phyloP scores from a whole-genome alignment of 768 basidiomycete species.

The Tubosaeta brunneosetosa region DNA sequence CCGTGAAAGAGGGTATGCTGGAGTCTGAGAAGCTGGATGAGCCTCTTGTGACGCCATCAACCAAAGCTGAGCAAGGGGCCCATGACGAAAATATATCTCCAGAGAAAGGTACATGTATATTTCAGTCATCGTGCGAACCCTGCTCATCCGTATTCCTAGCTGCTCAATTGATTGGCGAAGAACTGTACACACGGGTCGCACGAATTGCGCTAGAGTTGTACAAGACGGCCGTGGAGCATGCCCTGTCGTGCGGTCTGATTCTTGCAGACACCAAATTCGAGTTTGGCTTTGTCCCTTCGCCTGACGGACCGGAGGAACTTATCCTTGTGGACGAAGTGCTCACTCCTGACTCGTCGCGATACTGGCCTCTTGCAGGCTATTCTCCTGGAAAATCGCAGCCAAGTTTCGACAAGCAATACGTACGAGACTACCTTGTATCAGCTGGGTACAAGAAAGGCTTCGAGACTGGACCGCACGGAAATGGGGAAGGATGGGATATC shows the following conservation, averaged over 20 bases:
- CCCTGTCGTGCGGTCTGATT: conserved; percentile 74
- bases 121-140: background rate
- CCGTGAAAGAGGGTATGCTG: conserved; percentile 65
- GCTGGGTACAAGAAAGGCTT: conserved; percentile 73
- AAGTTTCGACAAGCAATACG: conserved; percentile 96
- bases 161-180: conserved; percentile 58
- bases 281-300: conserved; percentile 72
- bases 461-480: conserved; percentile 67
- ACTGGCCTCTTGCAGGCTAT: conserved; percentile 85
- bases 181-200: conserved; percentile 60
- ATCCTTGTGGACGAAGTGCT: conserved; percentile 95
- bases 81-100: conserved; percentile 97
- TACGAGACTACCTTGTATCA: conserved; percentile 82
- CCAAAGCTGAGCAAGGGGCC: conserved; percentile 89
- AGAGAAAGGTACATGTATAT: conserved; percentile 50
- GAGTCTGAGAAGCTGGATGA: conserved; percentile 80
- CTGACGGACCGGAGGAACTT: conserved; percentile 41
- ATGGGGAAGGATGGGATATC: conserved; percentile 74
- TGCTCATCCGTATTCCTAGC: conserved; percentile 38
- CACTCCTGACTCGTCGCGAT: conserved; percentile 95
- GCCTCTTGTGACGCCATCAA: conserved; percentile 93
- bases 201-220: conserved; percentile 60
- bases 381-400: conserved; percentile 70
- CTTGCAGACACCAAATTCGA: conserved; percentile 99
- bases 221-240: conserved; percentile 69